Percentiles rank a stretch among this genome's conserved stretches.
phyloP scores from a whole-genome alignment of 2,329 filamentous ascomycete genomes.

The Cryphonectria japonica region DNA sequence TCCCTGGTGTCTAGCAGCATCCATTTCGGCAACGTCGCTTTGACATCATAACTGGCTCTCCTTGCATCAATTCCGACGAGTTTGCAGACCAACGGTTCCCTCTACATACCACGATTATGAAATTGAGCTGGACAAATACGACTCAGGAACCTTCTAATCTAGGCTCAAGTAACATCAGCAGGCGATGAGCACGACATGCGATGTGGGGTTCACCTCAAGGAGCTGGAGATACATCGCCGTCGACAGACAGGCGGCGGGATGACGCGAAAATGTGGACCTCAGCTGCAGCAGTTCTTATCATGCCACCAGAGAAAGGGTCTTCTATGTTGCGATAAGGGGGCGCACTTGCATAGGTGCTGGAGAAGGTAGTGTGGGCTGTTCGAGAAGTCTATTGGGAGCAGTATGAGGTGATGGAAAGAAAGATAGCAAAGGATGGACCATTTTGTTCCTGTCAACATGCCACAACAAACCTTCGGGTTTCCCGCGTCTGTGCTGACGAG shows the following conservation, averaged over 20 bases:
- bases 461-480: background rate
- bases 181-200: no score
- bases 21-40: background rate
- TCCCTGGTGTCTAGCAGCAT: background rate
- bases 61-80: background rate
- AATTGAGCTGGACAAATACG: background rate
- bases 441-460: background rate
- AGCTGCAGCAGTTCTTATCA: conserved; percentile 18
- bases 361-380: background rate
- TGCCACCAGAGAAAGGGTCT: background rate
- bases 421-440: background rate
- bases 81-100: background rate
- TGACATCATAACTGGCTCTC: background rate
- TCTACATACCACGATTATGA: background rate
- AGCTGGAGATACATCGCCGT: background rate
- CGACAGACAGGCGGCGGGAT: background rate
- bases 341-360: background rate
- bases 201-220: conserved; percentile 3
- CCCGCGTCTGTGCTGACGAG: background rate
- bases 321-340: conserved; percentile 19
- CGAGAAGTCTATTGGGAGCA: background rate
- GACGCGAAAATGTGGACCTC: conserved; percentile 22
- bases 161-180: background rate
- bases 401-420: background rate
- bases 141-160: background rate